A percentile compares a stretch with the other conserved stretches of the same genome.
phyloP scores from a whole-genome alignment of 2,329 filamentous ascomycete species.

The Penicillium nordicum region DNA sequence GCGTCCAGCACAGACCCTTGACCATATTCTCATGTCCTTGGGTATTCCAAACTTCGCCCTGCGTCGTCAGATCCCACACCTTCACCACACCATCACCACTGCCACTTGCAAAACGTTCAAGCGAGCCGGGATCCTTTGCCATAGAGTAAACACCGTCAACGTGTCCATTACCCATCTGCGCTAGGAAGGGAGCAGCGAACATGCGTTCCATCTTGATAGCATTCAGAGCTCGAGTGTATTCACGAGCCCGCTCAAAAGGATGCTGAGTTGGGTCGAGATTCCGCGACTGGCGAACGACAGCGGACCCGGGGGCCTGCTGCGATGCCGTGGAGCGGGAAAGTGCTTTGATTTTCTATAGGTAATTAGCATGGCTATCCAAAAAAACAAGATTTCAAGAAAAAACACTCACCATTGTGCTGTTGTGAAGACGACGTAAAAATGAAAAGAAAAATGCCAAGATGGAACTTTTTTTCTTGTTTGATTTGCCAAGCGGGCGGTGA shows the following conservation, averaged over 20 bases:
- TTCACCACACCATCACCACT: slow-evolving; percentile 93
- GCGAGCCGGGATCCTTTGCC: slow-evolving; percentile 71
- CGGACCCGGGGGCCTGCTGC: slow-evolving; percentile 47
- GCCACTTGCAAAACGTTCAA: slow-evolving; percentile 74
- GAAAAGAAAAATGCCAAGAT: slow-evolving; percentile 17
- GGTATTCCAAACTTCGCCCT: slow-evolving; percentile 71
- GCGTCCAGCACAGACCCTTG: slow-evolving; percentile 86
- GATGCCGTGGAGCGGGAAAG: slow-evolving; percentile 47
- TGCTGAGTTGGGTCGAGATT: slow-evolving; percentile 78
- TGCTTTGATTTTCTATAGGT: slow-evolving; percentile 56
- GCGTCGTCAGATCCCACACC: slow-evolving; percentile 76
- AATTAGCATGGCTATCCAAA: slow-evolving; percentile 7
- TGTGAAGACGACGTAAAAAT: slow-evolving; percentile 12
- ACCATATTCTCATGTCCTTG: slow-evolving; percentile 91
- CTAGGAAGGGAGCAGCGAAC: slow-evolving; percentile 81
- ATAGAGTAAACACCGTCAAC: slow-evolving; percentile 85
- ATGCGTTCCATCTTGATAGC: slow-evolving; percentile 91
- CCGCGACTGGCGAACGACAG: slow-evolving; percentile 45
- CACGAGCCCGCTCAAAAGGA: slow-evolving; percentile 84
- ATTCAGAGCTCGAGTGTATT: slow-evolving; percentile 75
- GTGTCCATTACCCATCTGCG: slow-evolving; percentile 82
- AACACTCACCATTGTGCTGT: slow-evolving; percentile 32
- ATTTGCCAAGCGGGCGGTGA: slow-evolving; percentile 37
- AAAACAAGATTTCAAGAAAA: neutral
- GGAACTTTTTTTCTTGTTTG: slow-evolving; percentile 34